Base-by-base conservation (phyloP, 163 green algal species). In the Scenedesmus sp. region DNA sequence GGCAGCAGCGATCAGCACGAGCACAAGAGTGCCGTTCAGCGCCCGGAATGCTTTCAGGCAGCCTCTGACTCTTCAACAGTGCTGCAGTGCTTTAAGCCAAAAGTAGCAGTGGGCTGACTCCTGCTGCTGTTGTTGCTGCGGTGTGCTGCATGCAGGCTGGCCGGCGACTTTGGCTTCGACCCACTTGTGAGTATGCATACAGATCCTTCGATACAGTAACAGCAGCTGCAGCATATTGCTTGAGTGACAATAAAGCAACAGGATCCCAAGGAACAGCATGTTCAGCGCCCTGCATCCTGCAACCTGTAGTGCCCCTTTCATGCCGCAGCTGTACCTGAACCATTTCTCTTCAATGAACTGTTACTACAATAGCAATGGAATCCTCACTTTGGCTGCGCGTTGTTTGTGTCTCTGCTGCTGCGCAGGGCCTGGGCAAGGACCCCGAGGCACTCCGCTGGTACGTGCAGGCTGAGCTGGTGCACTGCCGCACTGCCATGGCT, bases 81-180 rank as follows among this genome's bases (percentile, higher is more conserved):
- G 23, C 18, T 70, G 8, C 18, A 57, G 26, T 2, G 26, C 12
- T 55, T 5, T 34, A 82, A 8, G 62, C 62, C 84, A 8, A 9
- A 64, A n/a, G 4, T 66, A 66, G 54, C 82, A 87, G 82, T 67
- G 82, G 34, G 54, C 55, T 64, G 20, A 57, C 77, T 34, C 77
- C 77, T 84, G 57, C 57, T 88, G 83, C 83, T 54, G 56, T 12
- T 62, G 7, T 57, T 74, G 83, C 83, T 74, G 56, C 70, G 18
- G 81, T 34, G 66, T 70, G 16, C 12, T 79, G 70, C 70, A 79
- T 67, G 67, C 84, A 92, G 73, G 76, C 66, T 88, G 54, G 55
- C 81, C 20, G 94, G 94, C 57, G 95, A 97, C 92, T 99, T 96
- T 84, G 97, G 96, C 92, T 96, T 99, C 94, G 98, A 99, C 94